These are phyloP conservation scores for Myxozyma udenii DNA, from an alignment of 805 yeast species.

Conservation along the genomic window DNA sequence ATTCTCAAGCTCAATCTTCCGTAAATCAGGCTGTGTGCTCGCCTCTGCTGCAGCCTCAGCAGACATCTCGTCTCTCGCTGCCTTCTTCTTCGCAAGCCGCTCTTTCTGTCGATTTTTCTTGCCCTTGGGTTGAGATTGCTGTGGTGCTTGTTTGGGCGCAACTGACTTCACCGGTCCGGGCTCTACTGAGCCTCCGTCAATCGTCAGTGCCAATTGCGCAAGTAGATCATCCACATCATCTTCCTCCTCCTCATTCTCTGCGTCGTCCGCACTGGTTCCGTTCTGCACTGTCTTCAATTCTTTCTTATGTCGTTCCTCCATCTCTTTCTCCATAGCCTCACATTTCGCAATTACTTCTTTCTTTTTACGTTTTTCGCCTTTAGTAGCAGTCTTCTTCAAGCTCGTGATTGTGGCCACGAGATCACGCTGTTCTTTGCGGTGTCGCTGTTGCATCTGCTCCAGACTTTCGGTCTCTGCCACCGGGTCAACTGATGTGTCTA, in stretches of 20 bases:
- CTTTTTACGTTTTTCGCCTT: constrained; percentile 61
- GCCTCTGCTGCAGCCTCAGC: constrained; percentile 75
- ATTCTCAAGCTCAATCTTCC: constrained; percentile 68
- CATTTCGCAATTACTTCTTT: constrained; percentile 63
- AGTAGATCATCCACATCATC: constrained; percentile 49
- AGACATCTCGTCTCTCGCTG: constrained; percentile 58
- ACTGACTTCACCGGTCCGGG: constrained; percentile 1
- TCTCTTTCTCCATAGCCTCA: constrained; percentile 53
- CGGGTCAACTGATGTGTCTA: too few relatives aligned
- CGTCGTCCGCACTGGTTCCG: constrained; percentile 16
- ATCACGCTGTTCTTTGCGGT: constrained; percentile 66
- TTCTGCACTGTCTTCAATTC: constrained; percentile 43
- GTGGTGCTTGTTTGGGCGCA: neutral
- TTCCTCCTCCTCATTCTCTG: constrained; percentile 30
- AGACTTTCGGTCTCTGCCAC: constrained; percentile 37
- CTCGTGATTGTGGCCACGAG: constrained; percentile 65
- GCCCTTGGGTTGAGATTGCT: neutral
- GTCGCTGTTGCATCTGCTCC: constrained; percentile 57
- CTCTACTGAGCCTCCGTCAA: neutral
- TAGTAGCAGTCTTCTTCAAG: constrained; percentile 77
- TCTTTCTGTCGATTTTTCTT: constrained; percentile 80
- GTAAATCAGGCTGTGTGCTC: constrained; percentile 57
- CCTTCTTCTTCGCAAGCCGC: constrained; percentile 70
- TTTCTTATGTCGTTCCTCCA: constrained; percentile 52
- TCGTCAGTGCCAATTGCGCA: constrained; percentile 52